phyloP scores from a whole-genome alignment of 2,329 filamentous ascomycete species.

The Aspergillus sp. region DNA sequence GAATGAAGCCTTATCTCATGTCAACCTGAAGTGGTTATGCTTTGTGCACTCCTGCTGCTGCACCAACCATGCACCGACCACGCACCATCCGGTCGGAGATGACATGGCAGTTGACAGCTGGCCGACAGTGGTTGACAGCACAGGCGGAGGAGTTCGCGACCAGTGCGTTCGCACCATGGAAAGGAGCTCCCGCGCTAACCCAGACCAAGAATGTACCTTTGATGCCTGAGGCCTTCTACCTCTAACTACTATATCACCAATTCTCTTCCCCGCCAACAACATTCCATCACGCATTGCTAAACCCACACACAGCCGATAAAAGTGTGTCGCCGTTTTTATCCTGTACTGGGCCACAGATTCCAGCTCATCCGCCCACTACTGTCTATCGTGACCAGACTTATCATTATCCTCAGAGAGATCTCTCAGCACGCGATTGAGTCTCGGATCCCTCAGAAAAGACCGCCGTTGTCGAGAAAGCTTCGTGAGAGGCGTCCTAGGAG shows the following conservation, averaged over 20 bases:
- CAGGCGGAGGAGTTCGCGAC: neutral
- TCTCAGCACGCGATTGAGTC: too few relatives aligned
- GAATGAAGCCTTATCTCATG: neutral
- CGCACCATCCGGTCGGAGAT: neutral
- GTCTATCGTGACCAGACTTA: too few relatives aligned
- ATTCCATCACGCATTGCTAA: neutral
- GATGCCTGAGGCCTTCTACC: too few relatives aligned
- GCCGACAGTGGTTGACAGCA: neutral
- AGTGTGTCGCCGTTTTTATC: too few relatives aligned
- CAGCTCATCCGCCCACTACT: too few relatives aligned
- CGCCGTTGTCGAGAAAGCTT: too few relatives aligned
- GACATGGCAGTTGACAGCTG: neutral
- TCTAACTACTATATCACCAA: neutral
- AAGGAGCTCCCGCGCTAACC: neutral
- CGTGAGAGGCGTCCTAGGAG: too few relatives aligned
- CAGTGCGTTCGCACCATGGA: neutral
- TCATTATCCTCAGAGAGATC: too few relatives aligned
- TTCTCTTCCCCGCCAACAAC: neutral
- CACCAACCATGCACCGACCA: neutral
- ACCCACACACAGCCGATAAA: too few relatives aligned
- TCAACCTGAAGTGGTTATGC: neutral
- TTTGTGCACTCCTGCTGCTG: too few relatives aligned
- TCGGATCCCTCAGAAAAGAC: too few relatives aligned
- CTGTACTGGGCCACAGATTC: too few relatives aligned
- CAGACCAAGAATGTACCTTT: neutral